phyloP scores from a whole-genome alignment of 2,329 filamentous ascomycete species.

The Botryosphaeria dothidea region DNA sequence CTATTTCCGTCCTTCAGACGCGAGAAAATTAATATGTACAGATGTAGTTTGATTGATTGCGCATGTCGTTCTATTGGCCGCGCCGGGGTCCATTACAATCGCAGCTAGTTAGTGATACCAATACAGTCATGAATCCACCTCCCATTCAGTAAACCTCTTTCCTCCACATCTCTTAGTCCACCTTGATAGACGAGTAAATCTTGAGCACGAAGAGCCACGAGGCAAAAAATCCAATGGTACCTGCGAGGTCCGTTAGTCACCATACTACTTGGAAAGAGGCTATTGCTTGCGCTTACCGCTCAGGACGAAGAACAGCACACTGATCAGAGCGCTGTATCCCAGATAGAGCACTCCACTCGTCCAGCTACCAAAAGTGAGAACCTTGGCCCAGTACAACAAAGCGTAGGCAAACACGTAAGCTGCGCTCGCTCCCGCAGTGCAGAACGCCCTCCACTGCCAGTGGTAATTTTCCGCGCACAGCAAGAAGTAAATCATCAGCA shows the following conservation, averaged over 20 bases:
- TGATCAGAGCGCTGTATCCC: constrained; percentile 87
- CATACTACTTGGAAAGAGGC: not conserved
- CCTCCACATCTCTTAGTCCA: constrained; percentile 62
- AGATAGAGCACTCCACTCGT: constrained; percentile 89
- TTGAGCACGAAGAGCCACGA: constrained; percentile 92
- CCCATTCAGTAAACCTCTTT: not conserved
- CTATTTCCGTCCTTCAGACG: too few relatives aligned
- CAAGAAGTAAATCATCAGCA: constrained; percentile 94
- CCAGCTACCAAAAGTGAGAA: constrained; percentile 80
- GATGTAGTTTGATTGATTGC: too few relatives aligned
- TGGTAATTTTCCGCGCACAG: constrained; percentile 97
- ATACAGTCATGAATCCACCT: constrained; percentile 9
- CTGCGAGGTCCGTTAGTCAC: constrained; percentile 47
- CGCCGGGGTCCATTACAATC: constrained; percentile 30
- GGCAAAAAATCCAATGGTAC: constrained; percentile 91
- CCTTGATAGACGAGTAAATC: constrained; percentile 98
- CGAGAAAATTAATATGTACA: not conserved
- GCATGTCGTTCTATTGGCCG: constrained; percentile 15
- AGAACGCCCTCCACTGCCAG: constrained; percentile 97
- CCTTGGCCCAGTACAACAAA: constrained; percentile 85
- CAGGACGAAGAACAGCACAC: constrained; percentile 88
- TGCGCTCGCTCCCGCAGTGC: constrained; percentile 86
- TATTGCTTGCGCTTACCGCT: constrained; percentile 68
- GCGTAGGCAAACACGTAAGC: constrained; percentile 91
- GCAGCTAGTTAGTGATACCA: constrained; percentile 20